These are phyloP conservation scores for Panicum virgatum DNA, from an alignment of 202 grass and related monocot genomes.

Conservation along the genomic window DNA sequence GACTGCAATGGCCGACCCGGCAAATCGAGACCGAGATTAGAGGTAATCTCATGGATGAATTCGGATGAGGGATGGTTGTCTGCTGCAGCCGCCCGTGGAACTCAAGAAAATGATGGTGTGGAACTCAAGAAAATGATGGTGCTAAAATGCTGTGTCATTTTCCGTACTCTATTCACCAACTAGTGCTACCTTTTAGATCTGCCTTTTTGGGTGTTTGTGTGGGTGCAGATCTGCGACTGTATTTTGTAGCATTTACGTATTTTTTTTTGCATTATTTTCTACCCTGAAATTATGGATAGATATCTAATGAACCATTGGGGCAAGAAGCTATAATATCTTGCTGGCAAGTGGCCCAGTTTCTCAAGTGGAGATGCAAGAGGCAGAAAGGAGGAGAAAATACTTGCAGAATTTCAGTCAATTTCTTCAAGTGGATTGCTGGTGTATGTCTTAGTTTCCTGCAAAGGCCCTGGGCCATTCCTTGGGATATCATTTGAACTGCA, in stretches of 20 bases:
- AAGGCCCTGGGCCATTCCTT: not conserved
- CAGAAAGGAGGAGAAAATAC: not conserved
- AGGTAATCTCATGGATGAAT: not conserved
- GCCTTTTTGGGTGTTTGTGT: not conserved
- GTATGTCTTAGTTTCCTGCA: not conserved
- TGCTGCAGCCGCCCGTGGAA: conserved; percentile 8
- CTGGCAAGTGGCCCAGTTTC: not conserved
- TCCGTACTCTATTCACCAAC: not conserved
- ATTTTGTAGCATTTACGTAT: not conserved
- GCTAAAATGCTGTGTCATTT: conserved; percentile 24
- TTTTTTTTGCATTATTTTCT: not conserved
- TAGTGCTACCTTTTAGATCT: conserved; percentile 17
- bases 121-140: not conserved
- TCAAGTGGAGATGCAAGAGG: not conserved
- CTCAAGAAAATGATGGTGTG: not conserved
- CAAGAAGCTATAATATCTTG: not conserved
- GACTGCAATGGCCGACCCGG: conserved; percentile 24
- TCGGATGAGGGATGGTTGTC: conserved; percentile 10
- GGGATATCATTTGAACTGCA: not conserved
- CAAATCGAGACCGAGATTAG: not conserved
- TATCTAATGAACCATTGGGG: not conserved
- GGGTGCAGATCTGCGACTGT: not conserved
- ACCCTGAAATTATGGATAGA: not conserved
- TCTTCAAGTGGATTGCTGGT: not conserved
- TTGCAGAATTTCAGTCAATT: not conserved